These are phyloP conservation scores for Trichoderma erinaceum DNA, from an alignment of 495 filamentous ascomycete genomes.

Conservation along the genomic window DNA sequence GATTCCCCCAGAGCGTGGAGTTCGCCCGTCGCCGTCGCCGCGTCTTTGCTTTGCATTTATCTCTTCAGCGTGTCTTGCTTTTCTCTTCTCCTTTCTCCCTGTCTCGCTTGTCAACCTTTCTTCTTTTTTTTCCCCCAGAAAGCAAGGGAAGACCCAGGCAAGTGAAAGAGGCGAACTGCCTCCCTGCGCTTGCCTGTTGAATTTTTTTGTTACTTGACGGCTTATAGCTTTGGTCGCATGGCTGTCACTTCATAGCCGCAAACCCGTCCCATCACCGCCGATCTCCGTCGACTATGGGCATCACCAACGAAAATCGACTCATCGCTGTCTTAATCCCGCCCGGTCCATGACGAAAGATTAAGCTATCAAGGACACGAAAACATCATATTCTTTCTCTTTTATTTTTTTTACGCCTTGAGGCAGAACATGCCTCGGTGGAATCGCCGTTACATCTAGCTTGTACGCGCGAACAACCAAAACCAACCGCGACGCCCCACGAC, in stretches of 20 bases:
- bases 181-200: conserved; percentile 11
- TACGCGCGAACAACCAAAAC: conserved; percentile 1
- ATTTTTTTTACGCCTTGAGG: neutral
- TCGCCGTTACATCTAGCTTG: conserved; percentile 7
- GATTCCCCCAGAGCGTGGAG: conserved; percentile 9
- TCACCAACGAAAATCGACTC: conserved; percentile 13
- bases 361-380: neutral
- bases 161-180: conserved; percentile 4
- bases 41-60: neutral
- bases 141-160: conserved; percentile 5
- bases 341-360: conserved; percentile 4
- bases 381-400: neutral
- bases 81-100: neutral
- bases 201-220: neutral
- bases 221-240: conserved; percentile 11
- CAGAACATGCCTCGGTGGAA: conserved; percentile 4
- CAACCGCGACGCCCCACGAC: neutral
- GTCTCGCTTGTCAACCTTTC: neutral
- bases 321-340: conserved; percentile 8
- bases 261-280: conserved; percentile 8
- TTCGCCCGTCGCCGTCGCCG: neutral
- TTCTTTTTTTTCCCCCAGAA: neutral
- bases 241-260: conserved; percentile 1
- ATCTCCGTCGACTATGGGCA: conserved; percentile 16
- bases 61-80: neutral